Base-by-base conservation (phyloP, 2,329 filamentous ascomycete species). In the Ilyonectria mors-panacis region DNA sequence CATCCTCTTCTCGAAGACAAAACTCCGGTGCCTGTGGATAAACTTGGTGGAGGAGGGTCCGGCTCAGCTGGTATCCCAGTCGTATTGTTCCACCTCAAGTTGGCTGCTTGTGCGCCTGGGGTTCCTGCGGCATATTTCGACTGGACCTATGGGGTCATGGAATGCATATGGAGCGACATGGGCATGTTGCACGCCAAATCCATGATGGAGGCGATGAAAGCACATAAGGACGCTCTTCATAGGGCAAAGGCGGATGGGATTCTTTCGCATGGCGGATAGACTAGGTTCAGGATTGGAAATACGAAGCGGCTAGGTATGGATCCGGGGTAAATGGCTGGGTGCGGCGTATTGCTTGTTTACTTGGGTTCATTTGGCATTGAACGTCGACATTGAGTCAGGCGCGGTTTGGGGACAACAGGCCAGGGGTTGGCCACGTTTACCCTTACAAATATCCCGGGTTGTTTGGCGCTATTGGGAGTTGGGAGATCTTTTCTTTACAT, bases 181-280 rank as follows among this genome's bases (percentile, higher is more conserved):
- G 86, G 86, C 9, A 87, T 88, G 83, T 76, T 84, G 37, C 84
- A 86, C 68, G 85, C 85, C 2, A 79, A 81, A 61, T 76, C 79
- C 19, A 77, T 87, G 66, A 82, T 83, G 42, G 83, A 85, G 47
- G 72, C 78, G 7, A 83, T 85, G 82, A 69, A 59, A n/a, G 68
- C 67, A 13, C 70, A 77, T 45, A 67, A 66, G 26, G 72, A 74
- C 23, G 66, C 66, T n/a, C 3, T 66, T 39, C 33, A 63, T 3
- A 59, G 60, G 35, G 58, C 65, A 39, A 68, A 73, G 21, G 33
- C 50, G 35, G 66, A 68, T 30, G 44, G 59, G 23, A 61, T 50
- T 30, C 44, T 66, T 33, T 42, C 63, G 21, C 33, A 61, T 44
- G 33, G 19, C 28, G 9, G 33, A 33, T 62, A 65, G 35, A 61